Percentiles rank a stretch among this genome's conserved stretches.
Conservation (phyloP, 2,329 filamentous ascomycete genomes). For the Ophiostoma fasciatum region DNA sequence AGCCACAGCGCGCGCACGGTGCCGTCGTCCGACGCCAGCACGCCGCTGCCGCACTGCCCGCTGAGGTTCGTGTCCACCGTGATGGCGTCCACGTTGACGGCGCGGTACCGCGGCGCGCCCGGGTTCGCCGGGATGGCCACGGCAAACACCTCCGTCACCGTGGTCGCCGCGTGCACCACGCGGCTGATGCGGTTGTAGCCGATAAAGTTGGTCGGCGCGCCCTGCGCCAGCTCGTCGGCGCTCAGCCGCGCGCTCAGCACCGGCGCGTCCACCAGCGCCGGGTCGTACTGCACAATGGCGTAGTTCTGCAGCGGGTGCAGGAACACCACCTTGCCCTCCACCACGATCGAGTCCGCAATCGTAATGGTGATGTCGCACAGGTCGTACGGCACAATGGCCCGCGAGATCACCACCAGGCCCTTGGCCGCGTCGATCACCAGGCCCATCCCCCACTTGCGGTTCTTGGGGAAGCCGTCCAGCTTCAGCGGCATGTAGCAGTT, state of each 20-base stretch:
- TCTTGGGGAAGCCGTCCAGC: constrained; percentile 93
- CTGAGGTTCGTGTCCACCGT: constrained; percentile 90
- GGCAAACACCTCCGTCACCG: constrained; percentile 92
- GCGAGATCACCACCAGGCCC: constrained; percentile 83
- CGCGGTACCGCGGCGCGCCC: constrained; percentile 80
- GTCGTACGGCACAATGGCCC: constrained; percentile 90
- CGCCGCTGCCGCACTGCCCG: constrained; percentile 84
- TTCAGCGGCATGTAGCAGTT: constrained; percentile 90
- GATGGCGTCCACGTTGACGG: constrained; percentile 91
- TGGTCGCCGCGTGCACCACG: constrained; percentile 85
- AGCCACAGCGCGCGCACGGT: constrained; percentile 93
- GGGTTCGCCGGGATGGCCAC: constrained; percentile 92
- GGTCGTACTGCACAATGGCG: constrained; percentile 87
- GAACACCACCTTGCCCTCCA: constrained; percentile 89
- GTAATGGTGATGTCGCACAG: constrained; percentile 93
- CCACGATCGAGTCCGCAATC: constrained; percentile 89
- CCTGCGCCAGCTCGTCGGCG: constrained; percentile 72
- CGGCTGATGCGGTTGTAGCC: constrained; percentile 96
- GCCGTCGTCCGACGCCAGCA: constrained; percentile 77
- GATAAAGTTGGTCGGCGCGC: constrained; percentile 87
- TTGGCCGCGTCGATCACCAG: constrained; percentile 96
- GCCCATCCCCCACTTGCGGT: constrained; percentile 87
- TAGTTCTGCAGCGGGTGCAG: constrained; percentile 96
- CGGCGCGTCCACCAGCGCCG: constrained; percentile 80
- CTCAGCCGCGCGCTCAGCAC: constrained; percentile 81